Evolutionary conservation across 345 rosid genomes (phyloP), one percentile per base, ranked within the genome.

Genomic region (Tarenaya hassleriana): DNA sequence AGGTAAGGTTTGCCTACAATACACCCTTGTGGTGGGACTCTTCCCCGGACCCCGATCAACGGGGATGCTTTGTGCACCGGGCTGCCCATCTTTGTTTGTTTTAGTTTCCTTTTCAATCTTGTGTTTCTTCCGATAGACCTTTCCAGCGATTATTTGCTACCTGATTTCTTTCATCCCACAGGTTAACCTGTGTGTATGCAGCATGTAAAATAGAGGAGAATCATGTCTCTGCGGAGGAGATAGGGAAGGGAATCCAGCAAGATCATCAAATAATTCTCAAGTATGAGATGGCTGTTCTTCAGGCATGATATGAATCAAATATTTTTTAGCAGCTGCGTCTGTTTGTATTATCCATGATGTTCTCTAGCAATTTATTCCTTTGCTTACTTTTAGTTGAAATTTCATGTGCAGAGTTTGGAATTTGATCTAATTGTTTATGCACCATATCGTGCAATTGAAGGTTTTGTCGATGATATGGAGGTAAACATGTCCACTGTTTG

Each of bases 171-270:
- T 55, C 21, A 5, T 62, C 17, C 52, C 41, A 27, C 81, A 92
- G 98, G 87, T 88, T 92, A 80, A 92, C 98, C 51, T 88, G 96
- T 58, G 81, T 92, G 41, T 92, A 92, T 71, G 75, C 88, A 4
- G 88, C 96, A 16, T 88, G 98, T 74, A 92, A 92, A 68, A 88
- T 92, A 63, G 98, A 92, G 64, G 98, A 92, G 70, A 92, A 88
- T 73, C 98, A 88, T 46, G 98, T 92, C 15, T 92, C 96, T 45
- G 98, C 96, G n/a, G 98, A 92, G 80, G 98, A 92, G 88, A 90
- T 88, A 70, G 98, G 95, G 61, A 88, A 85, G 74, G 96, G 96
- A 53, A 88, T 92, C 69, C 80, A 87, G 34, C 95, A 92, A 77
- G 96, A 92, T 77, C 98, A 85, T 72, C 96, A 79, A 43, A 62